Base-by-base conservation (phyloP, 2,329 filamentous ascomycete species). In the Xylariaceae sp. region DNA sequence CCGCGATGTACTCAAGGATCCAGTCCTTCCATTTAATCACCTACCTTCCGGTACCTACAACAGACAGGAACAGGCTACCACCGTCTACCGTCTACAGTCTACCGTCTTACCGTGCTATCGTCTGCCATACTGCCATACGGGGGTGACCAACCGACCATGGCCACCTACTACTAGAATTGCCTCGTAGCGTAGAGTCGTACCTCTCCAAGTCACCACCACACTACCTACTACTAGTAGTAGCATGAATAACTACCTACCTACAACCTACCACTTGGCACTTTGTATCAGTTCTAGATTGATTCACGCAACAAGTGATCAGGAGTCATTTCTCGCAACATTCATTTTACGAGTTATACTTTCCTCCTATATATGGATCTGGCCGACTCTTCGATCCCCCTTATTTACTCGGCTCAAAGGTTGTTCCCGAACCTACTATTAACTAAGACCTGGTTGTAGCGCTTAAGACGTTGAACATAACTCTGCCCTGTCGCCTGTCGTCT, bases 271-370 rank as follows among this genome's bases (percentile, higher is more conserved):
- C 35, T 19, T 19, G 19, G 19, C 50, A 46, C 48, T 45, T 53
- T 29, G 44, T 50, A 54, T 51, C 54, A 54, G 51, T 35, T 50
- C 27, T 35, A 51, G 51, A 43, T 39, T 29, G 52, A 47, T 39
- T 40, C 53, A 51, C 45, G 51, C 54, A 46, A 30, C 42, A 45
- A 43, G 31, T 45, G 32, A 30, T 37, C 19, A 7, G 40, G 30
- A 53, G 32, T 41, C 32, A 12, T 47, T 41, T 50, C 49, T 32
- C n/a, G 53, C 48, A 7, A 47, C 45, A 31, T 46, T 43, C 39
- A 30, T 40, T 47, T 31, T 34, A n/a, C 40, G 32, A 41, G 50
- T 27, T 51, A 27, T 30, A 12, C 31, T 37, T 47, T 37, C 9
- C 40, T 44, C 35, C 47, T 39, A 30, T 54, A 54, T 45, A 54